Conservation (phyloP, 148 eudicot genomes). For the Dysphania ambrosioides region DNA sequence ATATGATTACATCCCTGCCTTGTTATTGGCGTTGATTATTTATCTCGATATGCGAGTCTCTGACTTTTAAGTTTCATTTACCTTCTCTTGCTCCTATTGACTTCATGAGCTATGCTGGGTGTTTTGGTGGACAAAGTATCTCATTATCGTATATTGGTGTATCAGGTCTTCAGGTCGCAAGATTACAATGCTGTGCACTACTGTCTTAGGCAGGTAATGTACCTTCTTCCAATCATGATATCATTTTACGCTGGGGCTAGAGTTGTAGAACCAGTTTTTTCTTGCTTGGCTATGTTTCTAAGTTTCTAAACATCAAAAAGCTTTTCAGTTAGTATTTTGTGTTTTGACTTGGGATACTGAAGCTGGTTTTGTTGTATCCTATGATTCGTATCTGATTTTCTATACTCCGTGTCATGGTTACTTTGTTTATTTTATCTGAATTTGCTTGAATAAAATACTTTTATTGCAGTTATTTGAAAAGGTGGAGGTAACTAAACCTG, state of each 20-base stretch:
- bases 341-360: background rate
- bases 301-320: background rate
- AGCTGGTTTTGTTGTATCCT: background rate
- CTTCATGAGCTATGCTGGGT: background rate
- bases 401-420: background rate
- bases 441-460: constrained; percentile 8
- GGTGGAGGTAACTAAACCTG: constrained; percentile 91
- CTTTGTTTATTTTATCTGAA: background rate
- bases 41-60: background rate
- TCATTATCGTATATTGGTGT: background rate
- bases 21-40: background rate
- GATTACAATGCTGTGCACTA: constrained; percentile 87
- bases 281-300: background rate
- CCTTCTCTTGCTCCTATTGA: background rate
- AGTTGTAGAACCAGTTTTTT: background rate
- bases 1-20: background rate
- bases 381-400: background rate
- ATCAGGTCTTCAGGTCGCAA: constrained; percentile 93
- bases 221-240: background rate
- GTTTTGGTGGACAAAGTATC: background rate
- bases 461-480: constrained; percentile 76
- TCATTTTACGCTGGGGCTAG: background rate
- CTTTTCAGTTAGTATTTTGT: background rate
- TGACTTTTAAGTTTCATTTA: background rate
- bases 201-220: constrained; percentile 83